Evolutionary conservation across 164 flowering plant species (phyloP).

Genomic region (Cinnamomum chago): DNA sequence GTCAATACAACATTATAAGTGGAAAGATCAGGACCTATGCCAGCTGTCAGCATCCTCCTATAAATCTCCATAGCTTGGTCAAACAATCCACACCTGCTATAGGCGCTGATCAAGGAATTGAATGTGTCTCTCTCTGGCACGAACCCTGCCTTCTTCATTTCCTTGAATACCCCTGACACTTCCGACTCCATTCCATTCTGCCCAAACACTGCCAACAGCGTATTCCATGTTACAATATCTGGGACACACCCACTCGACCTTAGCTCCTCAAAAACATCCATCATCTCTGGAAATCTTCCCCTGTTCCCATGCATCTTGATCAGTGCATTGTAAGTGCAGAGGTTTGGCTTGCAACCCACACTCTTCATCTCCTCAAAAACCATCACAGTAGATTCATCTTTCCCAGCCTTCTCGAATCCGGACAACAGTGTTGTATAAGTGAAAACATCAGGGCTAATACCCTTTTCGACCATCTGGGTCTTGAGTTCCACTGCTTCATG

Average conservation of each 20-base stretch:
- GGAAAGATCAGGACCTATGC: constrained; percentile 75
- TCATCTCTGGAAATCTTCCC: constrained; percentile 80
- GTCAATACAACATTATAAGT: constrained; percentile 89
- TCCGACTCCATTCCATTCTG: constrained; percentile 89
- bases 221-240: constrained; percentile 94
- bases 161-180: constrained; percentile 79
- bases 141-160: constrained; percentile 93
- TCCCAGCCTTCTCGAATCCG: constrained; percentile 83
- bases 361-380: constrained; percentile 78
- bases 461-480: constrained; percentile 55
- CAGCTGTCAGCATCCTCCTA: constrained; percentile 63
- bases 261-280: constrained; percentile 77
- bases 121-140: constrained; percentile 91
- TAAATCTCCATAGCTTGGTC: constrained; percentile 81
- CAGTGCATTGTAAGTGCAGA: constrained; percentile 86
- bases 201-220: constrained; percentile 81
- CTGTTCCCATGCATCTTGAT: constrained; percentile 91
- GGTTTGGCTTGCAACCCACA: constrained; percentile 73
- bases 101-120: constrained; percentile 83
- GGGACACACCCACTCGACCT: constrained; percentile 49
- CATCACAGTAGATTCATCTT: constrained; percentile 69
- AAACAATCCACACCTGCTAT: constrained; percentile 71
- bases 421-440: constrained; percentile 88
- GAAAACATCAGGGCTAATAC: constrained; percentile 77
- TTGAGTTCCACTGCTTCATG: constrained; percentile 78